Evolutionary conservation across 805 yeast species (phyloP).

Genomic region (Geotrichum ghanense): DNA sequence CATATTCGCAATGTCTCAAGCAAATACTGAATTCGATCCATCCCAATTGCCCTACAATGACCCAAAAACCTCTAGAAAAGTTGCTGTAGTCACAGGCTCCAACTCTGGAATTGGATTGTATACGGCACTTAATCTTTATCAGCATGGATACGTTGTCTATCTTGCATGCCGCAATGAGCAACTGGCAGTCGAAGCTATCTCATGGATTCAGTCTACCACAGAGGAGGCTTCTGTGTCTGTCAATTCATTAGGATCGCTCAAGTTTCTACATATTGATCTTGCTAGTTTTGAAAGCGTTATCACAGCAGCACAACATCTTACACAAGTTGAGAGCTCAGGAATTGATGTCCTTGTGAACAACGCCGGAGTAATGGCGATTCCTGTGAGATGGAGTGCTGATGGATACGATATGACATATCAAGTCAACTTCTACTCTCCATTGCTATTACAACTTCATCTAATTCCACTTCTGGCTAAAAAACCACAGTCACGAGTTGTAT

Average conservation of each 20-base stretch:
- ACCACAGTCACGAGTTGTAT: constrained; percentile 35
- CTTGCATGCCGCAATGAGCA: constrained; percentile 57
- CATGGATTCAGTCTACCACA: constrained; percentile 38
- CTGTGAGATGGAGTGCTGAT: constrained; percentile 49
- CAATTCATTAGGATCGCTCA: not conserved
- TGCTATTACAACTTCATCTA: constrained; percentile 50
- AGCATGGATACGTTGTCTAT: constrained; percentile 70
- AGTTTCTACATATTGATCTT: not conserved
- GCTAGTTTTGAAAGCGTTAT: not conserved
- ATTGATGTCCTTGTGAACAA: constrained; percentile 59
- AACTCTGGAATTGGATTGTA: constrained; percentile 73
- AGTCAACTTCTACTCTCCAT: constrained; percentile 66
- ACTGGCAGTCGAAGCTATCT: constrained; percentile 46
- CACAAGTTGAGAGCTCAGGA: not conserved
- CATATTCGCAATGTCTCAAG: no score
- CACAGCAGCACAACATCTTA: not conserved
- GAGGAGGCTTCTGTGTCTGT: constrained; percentile 35
- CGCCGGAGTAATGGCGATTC: constrained; percentile 75
- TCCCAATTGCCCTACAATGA: constrained; percentile 48
- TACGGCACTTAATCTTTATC: constrained; percentile 60
- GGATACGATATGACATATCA: constrained; percentile 73
- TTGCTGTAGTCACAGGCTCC: constrained; percentile 73
- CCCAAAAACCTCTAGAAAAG: constrained; percentile 42
- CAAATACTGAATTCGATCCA: constrained; percentile 33
- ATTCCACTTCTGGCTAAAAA: constrained; percentile 38